phyloP scores from a whole-genome alignment of 352 stramenopile genomes.

The Phytophthora rubi region DNA sequence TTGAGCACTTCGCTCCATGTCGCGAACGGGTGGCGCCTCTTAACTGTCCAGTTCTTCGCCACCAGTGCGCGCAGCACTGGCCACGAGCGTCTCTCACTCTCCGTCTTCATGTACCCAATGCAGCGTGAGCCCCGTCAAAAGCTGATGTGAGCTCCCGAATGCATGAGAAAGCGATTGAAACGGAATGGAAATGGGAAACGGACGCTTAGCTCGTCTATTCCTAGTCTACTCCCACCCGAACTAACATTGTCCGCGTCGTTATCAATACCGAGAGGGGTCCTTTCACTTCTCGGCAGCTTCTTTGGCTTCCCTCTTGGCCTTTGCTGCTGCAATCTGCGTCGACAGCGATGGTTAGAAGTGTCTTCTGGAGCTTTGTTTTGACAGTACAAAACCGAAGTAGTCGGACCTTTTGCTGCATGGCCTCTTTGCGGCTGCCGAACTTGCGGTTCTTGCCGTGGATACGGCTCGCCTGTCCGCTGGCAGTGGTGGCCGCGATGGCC shows the following conservation, averaged over 20 bases:
- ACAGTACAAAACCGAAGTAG: too few species aligned
- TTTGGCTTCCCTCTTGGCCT: conserved; percentile 76
- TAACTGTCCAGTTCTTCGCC: conserved; percentile 79
- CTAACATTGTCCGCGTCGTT: neutral
- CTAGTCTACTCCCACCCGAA: neutral
- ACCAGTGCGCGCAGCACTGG: conserved; percentile 55
- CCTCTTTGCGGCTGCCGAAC: conserved; percentile 81
- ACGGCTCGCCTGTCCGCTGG: conserved; percentile 69
- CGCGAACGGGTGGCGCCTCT: conserved; percentile 66
- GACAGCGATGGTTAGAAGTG: neutral
- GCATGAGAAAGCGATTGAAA: conserved; percentile 11
- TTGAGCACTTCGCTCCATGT: conserved; percentile 72
- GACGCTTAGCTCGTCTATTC: conserved; percentile 17
- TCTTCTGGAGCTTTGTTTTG: conserved; percentile 44
- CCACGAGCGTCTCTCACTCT: neutral
- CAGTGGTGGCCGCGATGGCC: conserved; percentile 75
- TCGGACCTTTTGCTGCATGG: conserved; percentile 49
- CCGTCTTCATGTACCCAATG: conserved; percentile 4
- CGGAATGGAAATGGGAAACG: conserved; percentile 20
- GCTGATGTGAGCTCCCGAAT: neutral
- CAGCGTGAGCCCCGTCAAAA: neutral
- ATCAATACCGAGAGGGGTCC: neutral
- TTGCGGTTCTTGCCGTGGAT: conserved; percentile 90
- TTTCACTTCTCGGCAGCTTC: conserved; percentile 17
- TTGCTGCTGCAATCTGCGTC: conserved; percentile 73